phyloP scores from a whole-genome alignment of 441 rosid species.

The Gossypium aridum region DNA sequence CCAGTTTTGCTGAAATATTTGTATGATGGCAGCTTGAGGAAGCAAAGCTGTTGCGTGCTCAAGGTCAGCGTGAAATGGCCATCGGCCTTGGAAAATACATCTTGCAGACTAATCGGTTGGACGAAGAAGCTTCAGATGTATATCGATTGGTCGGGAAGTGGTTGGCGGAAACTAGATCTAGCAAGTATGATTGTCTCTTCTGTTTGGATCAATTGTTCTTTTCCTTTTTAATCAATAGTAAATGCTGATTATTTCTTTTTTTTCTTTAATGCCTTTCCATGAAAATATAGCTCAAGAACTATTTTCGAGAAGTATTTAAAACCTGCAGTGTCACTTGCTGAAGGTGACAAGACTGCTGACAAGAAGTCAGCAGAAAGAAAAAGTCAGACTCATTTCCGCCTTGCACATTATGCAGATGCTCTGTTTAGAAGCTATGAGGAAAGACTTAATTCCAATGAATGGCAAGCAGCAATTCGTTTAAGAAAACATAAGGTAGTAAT shows the following conservation, averaged over 20 bases:
- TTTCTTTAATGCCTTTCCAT: neutral
- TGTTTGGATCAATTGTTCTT: slow-evolving; percentile 13
- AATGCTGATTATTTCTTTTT: slow-evolving; percentile 15
- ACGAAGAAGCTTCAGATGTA: slow-evolving; percentile 72
- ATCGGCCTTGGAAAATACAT: slow-evolving; percentile 84
- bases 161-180: slow-evolving; percentile 98
- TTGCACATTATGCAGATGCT: slow-evolving; percentile 97
- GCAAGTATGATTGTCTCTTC: slow-evolving; percentile 55
- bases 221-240: slow-evolving; percentile 12
- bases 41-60: slow-evolving; percentile 88
- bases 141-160: slow-evolving; percentile 92
- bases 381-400: slow-evolving; percentile 84
- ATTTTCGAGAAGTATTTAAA: slow-evolving; percentile 91
- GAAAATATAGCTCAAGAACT: slow-evolving; percentile 76
- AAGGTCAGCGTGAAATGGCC: slow-evolving; percentile 95
- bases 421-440: slow-evolving; percentile 86
- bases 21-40: slow-evolving; percentile 74
- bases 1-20: neutral
- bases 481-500: slow-evolving; percentile 81
- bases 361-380: slow-evolving; percentile 70
- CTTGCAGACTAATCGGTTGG: slow-evolving; percentile 53
- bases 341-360: slow-evolving; percentile 40
- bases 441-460: slow-evolving; percentile 85
- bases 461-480: slow-evolving; percentile 96
- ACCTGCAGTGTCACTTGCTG: slow-evolving; percentile 86